Percentiles rank a stretch among this genome's conserved stretches.
Evolutionary conservation across 345 rosid genomes (phyloP).

Genomic region (Salix viminalis): DNA sequence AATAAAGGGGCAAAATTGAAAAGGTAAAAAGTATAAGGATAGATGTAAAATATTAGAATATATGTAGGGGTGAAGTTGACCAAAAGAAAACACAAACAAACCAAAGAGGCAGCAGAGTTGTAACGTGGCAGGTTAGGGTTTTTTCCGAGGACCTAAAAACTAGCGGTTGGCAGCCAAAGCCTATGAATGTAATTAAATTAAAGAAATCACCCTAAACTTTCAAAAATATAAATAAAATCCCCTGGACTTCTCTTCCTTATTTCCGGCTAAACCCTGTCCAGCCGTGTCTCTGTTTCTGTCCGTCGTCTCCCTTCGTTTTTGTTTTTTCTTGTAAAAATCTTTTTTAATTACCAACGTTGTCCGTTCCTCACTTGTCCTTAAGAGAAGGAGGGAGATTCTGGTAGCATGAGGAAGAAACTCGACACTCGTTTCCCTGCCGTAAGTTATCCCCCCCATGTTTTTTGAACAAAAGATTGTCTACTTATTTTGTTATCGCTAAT

Average conservation of each 20-base stretch:
- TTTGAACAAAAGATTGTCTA: not conserved
- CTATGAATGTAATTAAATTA: not conserved
- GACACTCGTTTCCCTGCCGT: conserved; percentile 43
- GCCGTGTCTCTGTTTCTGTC: not conserved
- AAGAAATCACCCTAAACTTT: not conserved
- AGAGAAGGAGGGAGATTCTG: not conserved
- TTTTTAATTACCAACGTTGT: not conserved
- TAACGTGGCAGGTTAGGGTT: not conserved
- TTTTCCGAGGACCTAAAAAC: not conserved
- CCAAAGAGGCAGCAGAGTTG: not conserved
- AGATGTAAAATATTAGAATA: not conserved
- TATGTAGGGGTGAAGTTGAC: not conserved
- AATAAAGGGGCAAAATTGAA: not conserved
- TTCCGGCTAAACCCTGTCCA: not conserved
- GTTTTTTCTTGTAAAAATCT: not conserved
- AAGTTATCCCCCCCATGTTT: not conserved
- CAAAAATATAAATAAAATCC: not conserved
- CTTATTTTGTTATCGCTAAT: not conserved
- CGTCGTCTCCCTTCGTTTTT: not conserved
- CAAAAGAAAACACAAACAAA: not conserved
- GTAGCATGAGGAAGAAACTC: conserved; percentile 41
- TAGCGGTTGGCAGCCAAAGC: not conserved
- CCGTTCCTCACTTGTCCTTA: not conserved
- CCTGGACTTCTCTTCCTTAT: not conserved
- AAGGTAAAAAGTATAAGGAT: not conserved